A percentile compares a stretch with the other conserved stretches of the same genome.
These are phyloP conservation scores for Ophiostoma populinum DNA, from an alignment of 2,329 filamentous ascomycete species.

Conservation along the genomic window DNA sequence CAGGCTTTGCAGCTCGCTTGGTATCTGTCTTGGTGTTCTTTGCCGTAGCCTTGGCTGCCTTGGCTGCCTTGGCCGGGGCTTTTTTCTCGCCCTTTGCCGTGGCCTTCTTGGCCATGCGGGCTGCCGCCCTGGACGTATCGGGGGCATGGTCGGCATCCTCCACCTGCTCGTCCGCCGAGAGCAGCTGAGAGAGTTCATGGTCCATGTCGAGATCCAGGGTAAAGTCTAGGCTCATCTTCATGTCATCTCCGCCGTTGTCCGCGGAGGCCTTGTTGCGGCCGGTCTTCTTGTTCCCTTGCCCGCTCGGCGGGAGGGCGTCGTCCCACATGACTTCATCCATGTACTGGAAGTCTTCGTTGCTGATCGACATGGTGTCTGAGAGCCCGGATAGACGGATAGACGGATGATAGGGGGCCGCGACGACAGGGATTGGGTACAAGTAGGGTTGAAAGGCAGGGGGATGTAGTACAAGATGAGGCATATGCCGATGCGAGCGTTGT, in stretches of 20 bases:
- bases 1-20: not conserved
- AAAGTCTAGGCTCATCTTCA: no score
- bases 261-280: no score
- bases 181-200: not conserved
- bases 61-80: not conserved
- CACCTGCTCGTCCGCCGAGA: not conserved
- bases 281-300: no score
- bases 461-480: no score
- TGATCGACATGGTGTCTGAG: slow-evolving; percentile 4
- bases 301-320: not conserved
- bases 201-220: no score
- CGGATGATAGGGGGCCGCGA: no score
- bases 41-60: not conserved
- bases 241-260: no score
- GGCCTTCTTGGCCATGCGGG: not conserved
- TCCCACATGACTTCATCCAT: slow-evolving; percentile 5
- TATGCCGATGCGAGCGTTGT: no score
- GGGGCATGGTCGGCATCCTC: not conserved
- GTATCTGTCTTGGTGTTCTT: not conserved
- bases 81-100: not conserved
- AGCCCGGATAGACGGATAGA: not conserved
- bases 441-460: no score
- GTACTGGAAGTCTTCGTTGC: slow-evolving; percentile 5
- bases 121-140: not conserved
- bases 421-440: no score